Evolutionary conservation across 2,329 filamentous ascomycete species (phyloP), one percentile per base, ranked within the genome.

Genomic region (Emmonsiellopsis sp.): DNA sequence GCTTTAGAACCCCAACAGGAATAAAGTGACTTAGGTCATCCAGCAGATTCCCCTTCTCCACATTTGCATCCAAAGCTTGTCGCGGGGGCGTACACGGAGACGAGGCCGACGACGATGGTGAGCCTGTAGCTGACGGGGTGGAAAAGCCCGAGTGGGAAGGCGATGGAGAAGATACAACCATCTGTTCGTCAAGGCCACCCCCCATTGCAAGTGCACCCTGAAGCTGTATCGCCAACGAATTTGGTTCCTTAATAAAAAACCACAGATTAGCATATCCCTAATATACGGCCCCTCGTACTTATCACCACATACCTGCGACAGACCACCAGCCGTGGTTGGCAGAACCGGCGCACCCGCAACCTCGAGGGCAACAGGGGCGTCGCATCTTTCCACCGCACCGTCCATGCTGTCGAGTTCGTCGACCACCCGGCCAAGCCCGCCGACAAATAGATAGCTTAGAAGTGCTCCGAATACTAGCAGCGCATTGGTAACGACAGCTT

Each of bases 1-100:
- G 63, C 31, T 57, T 60, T 43, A 71, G 50, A 20, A 66, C 57
- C 5, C 68, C 68, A n/a, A 68, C 64, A 10, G 66, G 60, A 26
- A 71, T 62, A 44, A 65, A 69, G 9, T 58, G 50, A 6, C 54
- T 49, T 16, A 59, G 15, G 13, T 62, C 58, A 41, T 56, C 55
- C 11, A 59, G 37, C 7, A 54, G 44, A 10, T 34, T 32, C 8
- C 54, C 49, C 10, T 52, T 58, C 30, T 59, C 55, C 11, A 31
- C 13, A 16, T 11, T 32, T 7, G 52, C n/a, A 32, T 52, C 37
- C 7, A 26, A 11, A 5, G n/a, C 54, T 11, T 34, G 40, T 10
- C 31, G 26, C 3, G 34, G 37, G 11, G 50, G 42, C 31, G 46
- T 38, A 46, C 26, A n/a, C 10, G 51, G 15, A 11, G 35, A 34